These are phyloP conservation scores for Aspergillus funiculosus DNA, from an alignment of 495 filamentous ascomycete genomes.

Conservation along the genomic window DNA sequence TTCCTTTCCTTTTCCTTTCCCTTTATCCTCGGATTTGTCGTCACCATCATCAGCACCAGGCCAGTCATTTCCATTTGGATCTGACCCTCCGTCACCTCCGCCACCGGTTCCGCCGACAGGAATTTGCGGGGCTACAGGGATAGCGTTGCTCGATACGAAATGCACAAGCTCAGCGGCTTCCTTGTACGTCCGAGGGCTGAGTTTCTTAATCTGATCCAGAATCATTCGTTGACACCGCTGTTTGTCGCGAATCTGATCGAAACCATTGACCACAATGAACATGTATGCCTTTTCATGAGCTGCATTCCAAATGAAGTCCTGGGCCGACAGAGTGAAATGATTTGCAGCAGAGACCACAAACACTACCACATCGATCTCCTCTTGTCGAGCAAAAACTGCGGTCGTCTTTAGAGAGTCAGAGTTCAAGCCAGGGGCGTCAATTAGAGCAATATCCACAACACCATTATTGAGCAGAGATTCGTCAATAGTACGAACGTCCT, in stretches of 20 bases:
- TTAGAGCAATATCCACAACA: constrained; percentile 94
- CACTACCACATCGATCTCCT: constrained; percentile 98
- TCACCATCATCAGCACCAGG: constrained; percentile 39
- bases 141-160: constrained; percentile 94
- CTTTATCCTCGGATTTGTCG: constrained; percentile 41
- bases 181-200: constrained; percentile 89
- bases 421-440: constrained; percentile 94
- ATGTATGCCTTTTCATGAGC: constrained; percentile 97
- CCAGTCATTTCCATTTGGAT: constrained; percentile 37
- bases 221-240: constrained; percentile 83
- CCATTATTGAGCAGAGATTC: constrained; percentile 95
- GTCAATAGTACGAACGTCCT: constrained; percentile 83
- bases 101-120: constrained; percentile 44
- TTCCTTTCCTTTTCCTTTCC: constrained; percentile 86
- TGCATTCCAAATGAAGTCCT: constrained; percentile 93
- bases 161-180: constrained; percentile 90
- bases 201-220: constrained; percentile 72
- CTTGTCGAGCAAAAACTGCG: constrained; percentile 90
- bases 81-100: constrained; percentile 47
- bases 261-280: constrained; percentile 98
- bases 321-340: constrained; percentile 93
- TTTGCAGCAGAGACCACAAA: constrained; percentile 97
- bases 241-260: constrained; percentile 90
- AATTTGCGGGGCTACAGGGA: constrained; percentile 62
- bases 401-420: constrained; percentile 95